Conservation (phyloP, 805 yeast genomes). For the Maudiozyma serrabonitensis region DNA sequence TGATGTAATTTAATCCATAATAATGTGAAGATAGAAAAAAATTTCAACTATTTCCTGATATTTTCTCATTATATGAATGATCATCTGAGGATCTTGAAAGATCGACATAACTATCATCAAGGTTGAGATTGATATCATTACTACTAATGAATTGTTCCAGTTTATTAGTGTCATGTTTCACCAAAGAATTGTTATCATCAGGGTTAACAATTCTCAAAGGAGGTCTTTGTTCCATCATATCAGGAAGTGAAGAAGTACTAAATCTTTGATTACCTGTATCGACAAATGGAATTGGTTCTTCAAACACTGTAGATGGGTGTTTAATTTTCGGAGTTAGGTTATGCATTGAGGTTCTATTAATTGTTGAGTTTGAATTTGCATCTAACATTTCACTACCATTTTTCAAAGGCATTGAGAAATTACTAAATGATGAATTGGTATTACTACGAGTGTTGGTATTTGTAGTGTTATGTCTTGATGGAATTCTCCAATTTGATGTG, state of each 20-base stretch:
- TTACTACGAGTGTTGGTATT: neutral
- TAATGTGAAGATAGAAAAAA: no score
- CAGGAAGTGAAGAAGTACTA: constrained; percentile 48
- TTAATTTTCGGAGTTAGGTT: neutral
- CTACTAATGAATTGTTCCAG: neutral
- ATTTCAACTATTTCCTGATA: neutral
- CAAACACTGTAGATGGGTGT: constrained; percentile 10
- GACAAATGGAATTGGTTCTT: constrained; percentile 11
- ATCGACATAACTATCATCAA: neutral
- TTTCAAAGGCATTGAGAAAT: neutral
- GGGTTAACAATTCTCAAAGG: constrained; percentile 43
- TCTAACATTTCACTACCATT: neutral
- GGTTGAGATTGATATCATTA: neutral
- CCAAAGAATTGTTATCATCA: constrained; percentile 10
- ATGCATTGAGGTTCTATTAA: neutral
- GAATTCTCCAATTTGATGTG: constrained; percentile 9
- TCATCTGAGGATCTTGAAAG: constrained; percentile 1
- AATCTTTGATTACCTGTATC: constrained; percentile 36
- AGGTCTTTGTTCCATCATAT: constrained; percentile 30
- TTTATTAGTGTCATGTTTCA: neutral
- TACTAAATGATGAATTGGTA: neutral
- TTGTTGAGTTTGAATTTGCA: neutral
- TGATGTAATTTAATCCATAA: neutral
- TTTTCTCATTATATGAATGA: neutral
- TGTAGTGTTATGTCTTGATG: constrained; percentile 8